Evolutionary conservation across 2,329 filamentous ascomycete genomes (phyloP).

Genomic region (Fusarium sp.): DNA sequence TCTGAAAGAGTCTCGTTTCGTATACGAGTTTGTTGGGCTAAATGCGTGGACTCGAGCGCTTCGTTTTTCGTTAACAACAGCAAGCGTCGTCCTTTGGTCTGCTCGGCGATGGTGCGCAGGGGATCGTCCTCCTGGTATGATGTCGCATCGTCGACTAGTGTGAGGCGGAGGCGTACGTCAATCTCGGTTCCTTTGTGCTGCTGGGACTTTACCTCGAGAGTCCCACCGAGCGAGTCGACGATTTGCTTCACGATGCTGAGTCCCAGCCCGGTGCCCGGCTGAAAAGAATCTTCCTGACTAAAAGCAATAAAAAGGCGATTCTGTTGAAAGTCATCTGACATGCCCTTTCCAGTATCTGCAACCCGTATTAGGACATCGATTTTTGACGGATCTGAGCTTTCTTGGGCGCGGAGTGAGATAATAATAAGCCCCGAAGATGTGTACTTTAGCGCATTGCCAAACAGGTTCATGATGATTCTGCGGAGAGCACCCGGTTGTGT

Average conservation of each 20-base stretch:
- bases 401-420: constrained; percentile 53
- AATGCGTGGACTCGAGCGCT: neutral
- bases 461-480: constrained; percentile 75
- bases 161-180: constrained; percentile 63
- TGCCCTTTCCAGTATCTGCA: constrained; percentile 76
- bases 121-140: constrained; percentile 31
- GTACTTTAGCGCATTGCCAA: constrained; percentile 76
- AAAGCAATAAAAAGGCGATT: constrained; percentile 75
- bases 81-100: constrained; percentile 36
- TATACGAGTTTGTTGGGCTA: constrained; percentile 37
- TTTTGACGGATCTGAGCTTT: constrained; percentile 37
- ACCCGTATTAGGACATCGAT: constrained; percentile 62
- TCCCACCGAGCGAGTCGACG: constrained; percentile 72
- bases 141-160: constrained; percentile 19
- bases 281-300: constrained; percentile 73
- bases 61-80: constrained; percentile 39
- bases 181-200: constrained; percentile 70
- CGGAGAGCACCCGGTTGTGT: constrained; percentile 67
- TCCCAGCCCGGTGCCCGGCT: constrained; percentile 74
- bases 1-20: constrained; percentile 51
- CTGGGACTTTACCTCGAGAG: constrained; percentile 70
- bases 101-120: constrained; percentile 15
- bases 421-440: constrained; percentile 68
- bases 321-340: constrained; percentile 73
- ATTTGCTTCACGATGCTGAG: constrained; percentile 75